Evolutionary conservation across 352 stramenopile species (phyloP), one percentile per base, ranked within the genome.

Genomic region (Pythium myriotylum): DNA sequence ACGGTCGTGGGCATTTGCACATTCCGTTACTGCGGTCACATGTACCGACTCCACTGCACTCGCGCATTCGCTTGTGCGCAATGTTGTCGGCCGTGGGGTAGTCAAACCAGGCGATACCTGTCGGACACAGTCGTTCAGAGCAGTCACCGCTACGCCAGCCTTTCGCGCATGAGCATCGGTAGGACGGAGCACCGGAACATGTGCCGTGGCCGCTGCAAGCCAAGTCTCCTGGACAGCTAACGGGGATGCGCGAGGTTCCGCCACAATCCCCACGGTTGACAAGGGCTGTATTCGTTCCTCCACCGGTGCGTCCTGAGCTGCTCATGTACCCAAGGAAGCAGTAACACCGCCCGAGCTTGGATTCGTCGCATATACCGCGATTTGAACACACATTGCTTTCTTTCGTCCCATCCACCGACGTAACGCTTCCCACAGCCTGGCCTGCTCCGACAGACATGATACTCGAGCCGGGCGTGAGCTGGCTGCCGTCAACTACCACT

Each of bases 111-210:
- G 84, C 75, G 19, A 68, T 29, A 0, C 69, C 80, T 24, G 61
- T 72, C 1, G 80, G 75, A 53, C 84, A 93, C 10, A 68, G n/a
- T 24, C 88, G 74, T 41, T 92, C 82, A 4, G 81, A 88, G 59
- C 89, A 96, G 55, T 95, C 89, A 26, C 76, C 78, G 3, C 68
- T 70, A n/a, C 67, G 69, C 87, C 89, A 96, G 19, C 83, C 86
- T 29, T 87, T 72, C 4, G 80, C 67, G 32, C 89, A 96, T 1
- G 73, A 62, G 55, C 87, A 96, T 13, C 71, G 74, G 32, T 83
- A 92, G 0, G 67, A 71, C 9, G 70, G 80, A 3, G 42, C 59
- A 10, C 72, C 74, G 1, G 78, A 88, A 65, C 87, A 96, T 6
- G 67, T 83, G 8, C 89, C 89, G 27, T 97, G 88, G 1, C 88